These are phyloP conservation scores for Bathelium albidoporum DNA, from an alignment of 495 filamentous ascomycete genomes.

Conservation along the genomic window DNA sequence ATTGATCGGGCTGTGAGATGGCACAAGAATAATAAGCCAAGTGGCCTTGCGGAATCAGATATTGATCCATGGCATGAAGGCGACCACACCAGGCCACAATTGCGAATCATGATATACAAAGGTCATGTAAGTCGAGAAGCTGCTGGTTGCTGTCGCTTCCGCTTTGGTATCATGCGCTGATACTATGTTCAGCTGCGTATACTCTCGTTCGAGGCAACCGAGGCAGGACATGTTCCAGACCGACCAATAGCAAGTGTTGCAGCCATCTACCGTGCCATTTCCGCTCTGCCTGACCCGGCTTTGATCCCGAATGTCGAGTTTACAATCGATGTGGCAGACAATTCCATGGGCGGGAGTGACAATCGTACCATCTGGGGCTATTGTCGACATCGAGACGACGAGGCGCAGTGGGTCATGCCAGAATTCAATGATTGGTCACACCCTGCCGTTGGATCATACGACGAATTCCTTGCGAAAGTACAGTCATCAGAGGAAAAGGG, in stretches of 20 bases:
- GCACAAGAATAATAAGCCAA: not conserved
- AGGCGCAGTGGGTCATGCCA: conserved; percentile 58
- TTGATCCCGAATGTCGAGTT: conserved; percentile 54
- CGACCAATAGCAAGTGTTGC: conserved; percentile 36
- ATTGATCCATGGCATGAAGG: not conserved
- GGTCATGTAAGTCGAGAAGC: conserved; percentile 14
- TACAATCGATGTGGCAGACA: conserved; percentile 44
- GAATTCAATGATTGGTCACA: conserved; percentile 72
- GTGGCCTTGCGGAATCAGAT: not conserved
- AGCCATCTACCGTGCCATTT: conserved; percentile 38
- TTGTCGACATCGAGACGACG: conserved; percentile 35
- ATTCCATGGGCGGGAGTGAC: conserved; percentile 25
- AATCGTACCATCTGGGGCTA: conserved; percentile 41
- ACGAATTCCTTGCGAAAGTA: conserved; percentile 41
- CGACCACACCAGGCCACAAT: not conserved
- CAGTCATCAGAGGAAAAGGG: conserved; percentile 10
- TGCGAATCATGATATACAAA: conserved; percentile 24
- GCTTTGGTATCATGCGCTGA: too few relatives aligned
- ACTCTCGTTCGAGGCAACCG: conserved; percentile 15
- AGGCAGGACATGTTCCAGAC: conserved; percentile 34
- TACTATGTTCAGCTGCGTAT: conserved; percentile 22
- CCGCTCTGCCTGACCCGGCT: conserved; percentile 37
- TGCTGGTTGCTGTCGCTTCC: too few relatives aligned
- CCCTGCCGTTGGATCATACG: conserved; percentile 47
- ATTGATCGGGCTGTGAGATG: conserved; percentile 11